Percentiles rank a stretch among this genome's conserved stretches.
Evolutionary conservation across 192 early-diverging fungal genomes (phyloP).

Genomic region (Neocallimastix lanati): DNA sequence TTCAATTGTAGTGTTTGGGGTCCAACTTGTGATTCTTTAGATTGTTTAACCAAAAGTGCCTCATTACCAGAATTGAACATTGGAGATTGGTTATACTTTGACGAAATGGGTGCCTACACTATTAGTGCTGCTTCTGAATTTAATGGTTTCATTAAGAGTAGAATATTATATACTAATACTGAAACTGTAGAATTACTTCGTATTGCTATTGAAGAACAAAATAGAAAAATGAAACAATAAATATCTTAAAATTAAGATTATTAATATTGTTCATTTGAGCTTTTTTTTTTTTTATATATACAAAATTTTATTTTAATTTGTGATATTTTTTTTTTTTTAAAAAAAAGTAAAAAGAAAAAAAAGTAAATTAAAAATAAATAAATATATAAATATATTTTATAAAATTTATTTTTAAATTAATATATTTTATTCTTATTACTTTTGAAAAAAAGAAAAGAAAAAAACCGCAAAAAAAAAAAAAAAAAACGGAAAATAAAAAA

Average conservation of each 20-base stretch:
- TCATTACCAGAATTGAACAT: constrained; percentile 64
- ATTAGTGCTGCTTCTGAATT: constrained; percentile 70
- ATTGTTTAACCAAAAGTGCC: constrained; percentile 56
- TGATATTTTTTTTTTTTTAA: no score
- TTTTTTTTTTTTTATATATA: no score
- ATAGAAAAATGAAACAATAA: not conserved
- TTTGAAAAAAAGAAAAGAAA: no score
- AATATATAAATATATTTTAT: no score
- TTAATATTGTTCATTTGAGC: no score
- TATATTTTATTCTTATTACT: no score
- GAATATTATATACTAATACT: constrained; percentile 75
- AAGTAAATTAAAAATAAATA: no score
- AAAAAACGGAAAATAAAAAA: no score
- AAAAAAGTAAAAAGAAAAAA: no score
- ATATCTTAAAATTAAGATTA: not conserved
- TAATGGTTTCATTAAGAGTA: constrained; percentile 68
- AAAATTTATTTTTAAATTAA: no score
- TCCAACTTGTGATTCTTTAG: constrained; percentile 96
- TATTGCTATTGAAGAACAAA: not conserved
- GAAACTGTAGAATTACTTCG: constrained; percentile 4
- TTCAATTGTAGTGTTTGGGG: constrained; percentile 76
- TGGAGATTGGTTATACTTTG: constrained; percentile 91
- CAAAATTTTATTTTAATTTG: no score
- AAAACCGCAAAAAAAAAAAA: no score
- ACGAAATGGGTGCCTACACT: constrained; percentile 96